Conservation (phyloP, 306 rosid species). For the Casuarina equisetifolia region DNA sequence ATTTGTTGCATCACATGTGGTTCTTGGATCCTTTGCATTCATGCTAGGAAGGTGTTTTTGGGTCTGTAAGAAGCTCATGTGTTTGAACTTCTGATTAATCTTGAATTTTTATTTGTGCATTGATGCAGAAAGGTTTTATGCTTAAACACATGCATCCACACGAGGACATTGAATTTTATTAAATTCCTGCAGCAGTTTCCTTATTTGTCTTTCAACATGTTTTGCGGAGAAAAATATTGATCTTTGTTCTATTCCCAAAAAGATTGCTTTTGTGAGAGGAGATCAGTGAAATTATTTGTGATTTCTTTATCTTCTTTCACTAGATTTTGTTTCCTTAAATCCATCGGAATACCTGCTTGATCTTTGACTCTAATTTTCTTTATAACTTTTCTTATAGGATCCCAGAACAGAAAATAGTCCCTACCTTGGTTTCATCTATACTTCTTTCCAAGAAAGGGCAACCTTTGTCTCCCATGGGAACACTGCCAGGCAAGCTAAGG, state of each 20-base stretch:
- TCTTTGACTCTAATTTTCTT: constrained; percentile 4
- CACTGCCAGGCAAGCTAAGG: constrained; percentile 93
- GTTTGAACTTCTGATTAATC: not conserved
- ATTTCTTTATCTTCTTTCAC: not conserved
- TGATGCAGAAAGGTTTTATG: not conserved
- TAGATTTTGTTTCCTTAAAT: not conserved
- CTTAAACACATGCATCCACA: not conserved
- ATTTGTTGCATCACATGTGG: not conserved
- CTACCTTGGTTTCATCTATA: constrained; percentile 85
- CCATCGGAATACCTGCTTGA: not conserved
- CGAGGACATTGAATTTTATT: not conserved
- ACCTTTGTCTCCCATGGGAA: constrained; percentile 91
- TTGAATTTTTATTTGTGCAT: not conserved
- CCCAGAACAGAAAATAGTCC: constrained; percentile 90
- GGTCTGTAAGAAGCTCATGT: not conserved
- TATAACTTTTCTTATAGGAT: constrained; percentile 43
- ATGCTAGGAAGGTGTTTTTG: not conserved
- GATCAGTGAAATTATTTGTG: not conserved
- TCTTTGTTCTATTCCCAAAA: not conserved
- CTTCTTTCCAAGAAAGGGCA: constrained; percentile 93
- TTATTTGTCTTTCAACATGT: not conserved
- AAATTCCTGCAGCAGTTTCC: not conserved
- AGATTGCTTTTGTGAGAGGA: not conserved
- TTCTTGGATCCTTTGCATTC: not conserved
- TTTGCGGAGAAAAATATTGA: not conserved